phyloP scores from a whole-genome alignment of 1,284 basidiomycete species.

The Ustilago cynodontis region DNA sequence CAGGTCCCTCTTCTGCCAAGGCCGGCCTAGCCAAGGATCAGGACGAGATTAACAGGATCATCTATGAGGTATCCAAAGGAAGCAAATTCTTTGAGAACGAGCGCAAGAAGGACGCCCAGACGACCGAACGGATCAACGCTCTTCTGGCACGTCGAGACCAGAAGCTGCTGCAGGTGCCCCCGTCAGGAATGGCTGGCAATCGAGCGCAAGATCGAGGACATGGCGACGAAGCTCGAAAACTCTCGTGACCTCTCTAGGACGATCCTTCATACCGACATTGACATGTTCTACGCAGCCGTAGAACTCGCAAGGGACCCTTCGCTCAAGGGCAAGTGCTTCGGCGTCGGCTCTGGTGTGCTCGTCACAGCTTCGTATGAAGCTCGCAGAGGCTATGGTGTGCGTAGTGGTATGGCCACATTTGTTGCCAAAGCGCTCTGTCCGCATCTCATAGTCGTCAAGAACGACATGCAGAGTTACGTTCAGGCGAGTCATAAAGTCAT shows the following conservation, averaged over 20 bases:
- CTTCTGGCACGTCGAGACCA: constrained; percentile 55
- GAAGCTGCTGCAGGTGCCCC: constrained; percentile 38
- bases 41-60: constrained; percentile 60
- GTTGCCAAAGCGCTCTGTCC: constrained; percentile 94
- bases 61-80: constrained; percentile 66
- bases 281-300: constrained; percentile 69
- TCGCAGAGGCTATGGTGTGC: constrained; percentile 77
- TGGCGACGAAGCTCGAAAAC: constrained; percentile 79
- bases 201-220: constrained; percentile 54
- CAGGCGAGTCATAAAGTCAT: constrained; percentile 67
- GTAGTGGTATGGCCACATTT: constrained; percentile 76
- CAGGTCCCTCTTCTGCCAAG: constrained; percentile 65
- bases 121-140: constrained; percentile 78
- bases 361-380: constrained; percentile 67
- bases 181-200: constrained; percentile 50
- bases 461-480: constrained; percentile 69
- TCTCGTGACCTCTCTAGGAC: constrained; percentile 82
- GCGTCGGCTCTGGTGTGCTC: constrained; percentile 65
- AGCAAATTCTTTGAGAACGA: constrained; percentile 76
- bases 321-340: constrained; percentile 75
- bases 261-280: constrained; percentile 81
- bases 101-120: constrained; percentile 82
- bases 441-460: constrained; percentile 80
- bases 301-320: constrained; percentile 81
- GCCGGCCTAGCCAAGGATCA: constrained; percentile 65